Evolutionary conservation across 2,329 filamentous ascomycete genomes (phyloP), one percentile per base, ranked within the genome.

Genomic region (Fusarium pseudograminearum): DNA sequence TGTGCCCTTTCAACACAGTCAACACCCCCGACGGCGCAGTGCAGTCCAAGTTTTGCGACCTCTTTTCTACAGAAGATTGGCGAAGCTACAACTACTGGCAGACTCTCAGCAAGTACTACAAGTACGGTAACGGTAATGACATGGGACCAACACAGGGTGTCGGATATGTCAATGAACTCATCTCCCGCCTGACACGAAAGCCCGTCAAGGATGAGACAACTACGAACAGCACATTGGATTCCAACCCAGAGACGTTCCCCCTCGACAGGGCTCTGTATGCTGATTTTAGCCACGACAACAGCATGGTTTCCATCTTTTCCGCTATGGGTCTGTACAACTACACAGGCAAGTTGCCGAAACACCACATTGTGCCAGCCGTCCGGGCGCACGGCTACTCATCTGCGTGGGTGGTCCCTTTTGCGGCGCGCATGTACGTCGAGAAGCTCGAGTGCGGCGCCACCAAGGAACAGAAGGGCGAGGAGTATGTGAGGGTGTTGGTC

Each of bases 251-350:
- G 9, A 94, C 92, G 0, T 98, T 97, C 74, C 94, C 94, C 0
- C 81, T 97, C 0, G 84, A 86, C 65, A 80, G 82, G 44, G 81
- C 81, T 14, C 80, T 97, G 2, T 98, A 97, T 75, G 94, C 93
- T 0, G 94, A 98, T 79, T 97, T 98, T 76, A 93, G 90, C 67
- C 94, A 98, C 79, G 94, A 98, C 80, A 97, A 97, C 78, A 90
- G 91, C 76, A 93, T 98, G 89, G 88, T 87, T 31, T 86, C 87
- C 10, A 88, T 97, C 9, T 92, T 92, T 76, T 89, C 89, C 7
- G 93, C 93, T 0, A 76, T 98, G 68, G 92, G 93, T 0, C 81
- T 97, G 28, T 97, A 93, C 80, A 92, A 94, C 71, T 80, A 79
- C 44, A 93, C 89, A 0, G 74, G 77, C 16, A 82, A 85, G 14